Evolutionary conservation across 1,284 basidiomycete species (phyloP).

Genomic region (Meira nashicola): DNA sequence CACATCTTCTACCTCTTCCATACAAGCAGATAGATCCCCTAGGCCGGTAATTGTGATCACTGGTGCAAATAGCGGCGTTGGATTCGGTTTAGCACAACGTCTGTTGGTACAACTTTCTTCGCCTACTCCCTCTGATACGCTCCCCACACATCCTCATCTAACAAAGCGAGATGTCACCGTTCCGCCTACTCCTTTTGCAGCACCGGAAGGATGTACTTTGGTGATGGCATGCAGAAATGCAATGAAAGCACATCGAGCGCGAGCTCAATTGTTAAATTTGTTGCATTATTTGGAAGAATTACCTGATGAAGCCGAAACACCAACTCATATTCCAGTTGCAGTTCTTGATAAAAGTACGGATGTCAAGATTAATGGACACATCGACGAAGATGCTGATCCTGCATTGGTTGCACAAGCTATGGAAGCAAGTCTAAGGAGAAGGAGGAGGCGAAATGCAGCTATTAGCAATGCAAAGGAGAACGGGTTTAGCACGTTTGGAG

Average conservation of each 20-base stretch:
- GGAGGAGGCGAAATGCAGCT: conserved; percentile 26
- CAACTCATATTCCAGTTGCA: conserved; percentile 5
- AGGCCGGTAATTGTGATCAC: conserved; percentile 49
- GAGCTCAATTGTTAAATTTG: conserved; percentile 33
- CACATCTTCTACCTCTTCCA: too few relatives aligned
- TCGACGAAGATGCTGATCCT: conserved; percentile 37
- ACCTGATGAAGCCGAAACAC: conserved; percentile 36
- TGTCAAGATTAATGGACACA: background rate
- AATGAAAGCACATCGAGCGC: conserved; percentile 49
- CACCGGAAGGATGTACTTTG: conserved; percentile 47
- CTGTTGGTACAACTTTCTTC: conserved; percentile 50
- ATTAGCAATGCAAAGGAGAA: conserved; percentile 17
- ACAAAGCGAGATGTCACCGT: conserved; percentile 17
- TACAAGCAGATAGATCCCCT: background rate
- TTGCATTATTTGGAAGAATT: conserved; percentile 37
- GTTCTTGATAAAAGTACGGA: background rate
- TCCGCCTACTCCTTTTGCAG: conserved; percentile 43
- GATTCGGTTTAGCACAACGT: conserved; percentile 49
- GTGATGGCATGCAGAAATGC: conserved; percentile 51
- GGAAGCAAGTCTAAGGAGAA: conserved; percentile 21
- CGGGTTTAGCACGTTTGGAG: conserved; percentile 12
- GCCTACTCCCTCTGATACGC: conserved; percentile 43
- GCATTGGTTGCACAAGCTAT: conserved; percentile 30
- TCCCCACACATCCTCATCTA: conserved; percentile 22
- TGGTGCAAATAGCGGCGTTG: conserved; percentile 49